Percentiles rank a stretch among this genome's conserved stretches.
Evolutionary conservation across 164 flowering plant genomes (phyloP).

Genomic region (Vitis rupestris): DNA sequence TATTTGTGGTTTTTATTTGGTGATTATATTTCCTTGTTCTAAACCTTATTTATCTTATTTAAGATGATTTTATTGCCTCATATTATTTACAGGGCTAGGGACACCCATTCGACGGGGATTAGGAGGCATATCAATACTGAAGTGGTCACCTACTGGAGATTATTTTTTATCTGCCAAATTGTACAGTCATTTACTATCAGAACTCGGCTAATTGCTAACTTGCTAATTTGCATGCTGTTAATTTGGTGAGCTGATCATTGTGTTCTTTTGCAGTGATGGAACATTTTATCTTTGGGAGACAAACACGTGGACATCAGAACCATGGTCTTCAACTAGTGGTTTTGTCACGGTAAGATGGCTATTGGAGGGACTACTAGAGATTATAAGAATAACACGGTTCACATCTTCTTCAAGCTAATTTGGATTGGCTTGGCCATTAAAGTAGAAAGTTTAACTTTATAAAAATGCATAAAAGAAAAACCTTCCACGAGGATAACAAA

Average conservation of each 20-base stretch:
- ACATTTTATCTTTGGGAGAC: slow-evolving; percentile 99
- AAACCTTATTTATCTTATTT: not conserved
- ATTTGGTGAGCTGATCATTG: not conserved
- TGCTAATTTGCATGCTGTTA: not conserved
- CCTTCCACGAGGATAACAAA: too few relatives aligned
- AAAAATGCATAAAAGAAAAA: too few relatives aligned
- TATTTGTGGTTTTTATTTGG: not conserved
- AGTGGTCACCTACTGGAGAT: slow-evolving; percentile 98
- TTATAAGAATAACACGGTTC: too few relatives aligned
- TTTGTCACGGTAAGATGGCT: slow-evolving; percentile 60
- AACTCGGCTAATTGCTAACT: not conserved
- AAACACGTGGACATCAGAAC: slow-evolving; percentile 95
- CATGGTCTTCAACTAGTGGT: slow-evolving; percentile 92
- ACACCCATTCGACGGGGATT: slow-evolving; percentile 96
- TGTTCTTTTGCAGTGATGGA: slow-evolving; percentile 69
- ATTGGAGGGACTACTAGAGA: too few relatives aligned
- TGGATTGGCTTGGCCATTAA: too few relatives aligned
- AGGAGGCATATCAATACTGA: slow-evolving; percentile 82
- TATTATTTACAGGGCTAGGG: slow-evolving; percentile 53
- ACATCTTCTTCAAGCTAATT: too few relatives aligned
- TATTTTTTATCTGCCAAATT: slow-evolving; percentile 88
- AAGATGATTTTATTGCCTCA: not conserved
- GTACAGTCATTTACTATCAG: slow-evolving; percentile 34
- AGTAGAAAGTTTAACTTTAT: too few relatives aligned
- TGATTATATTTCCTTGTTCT: too few relatives aligned